Evolutionary conservation across 2,329 filamentous ascomycete species (phyloP), one percentile per base, ranked within the genome.

Genomic region (Alternaria dauci): DNA sequence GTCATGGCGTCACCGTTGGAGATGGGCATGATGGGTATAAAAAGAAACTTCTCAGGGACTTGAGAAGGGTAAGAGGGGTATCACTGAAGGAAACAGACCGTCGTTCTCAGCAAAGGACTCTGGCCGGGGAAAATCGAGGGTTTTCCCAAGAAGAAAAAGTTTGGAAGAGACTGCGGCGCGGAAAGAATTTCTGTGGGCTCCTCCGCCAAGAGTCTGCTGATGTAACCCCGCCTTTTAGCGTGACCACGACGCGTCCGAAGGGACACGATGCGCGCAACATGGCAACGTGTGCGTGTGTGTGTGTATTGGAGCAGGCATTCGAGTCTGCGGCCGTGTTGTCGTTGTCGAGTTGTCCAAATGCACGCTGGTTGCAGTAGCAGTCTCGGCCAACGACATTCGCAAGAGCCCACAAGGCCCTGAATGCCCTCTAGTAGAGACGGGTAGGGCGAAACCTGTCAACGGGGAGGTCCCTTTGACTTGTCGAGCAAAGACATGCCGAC

Each of bases 21-120:
- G 75, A 88, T 84, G 80, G 91, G 87, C 92, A 95, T 95, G 70
- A 76, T 86, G 80, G 69, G 69, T 68, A 59, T 61, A 59, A 62
- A 63, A 68, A 62, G 67, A 59, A 39, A 60, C 69, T 73, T 73
- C 70, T 76, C 74, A 63, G 74, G 72, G 66, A 71, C 70, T 47
- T 63, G 62, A 70, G 66, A 74, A 72, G 67, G 12, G 52, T 46
- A 51, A 38, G 38, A 52, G 58, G 50, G 63, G 62, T 32, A 62
- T 63, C 67, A 70, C 52, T 50, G 57, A 65, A 74, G 54, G 68
- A 71, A 70, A 76, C 59, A 73, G 75, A 76, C 77, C 72, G 70
- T 69, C 73, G 73, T 71, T 68, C 61, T 68, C 54, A 58, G 55
- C 47, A 57, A 57, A 63, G 63, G 70, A 69, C 71, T 72, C 70